Base-by-base conservation (phyloP, 2,329 filamentous ascomycete species). In the Ramularia endophylla region DNA sequence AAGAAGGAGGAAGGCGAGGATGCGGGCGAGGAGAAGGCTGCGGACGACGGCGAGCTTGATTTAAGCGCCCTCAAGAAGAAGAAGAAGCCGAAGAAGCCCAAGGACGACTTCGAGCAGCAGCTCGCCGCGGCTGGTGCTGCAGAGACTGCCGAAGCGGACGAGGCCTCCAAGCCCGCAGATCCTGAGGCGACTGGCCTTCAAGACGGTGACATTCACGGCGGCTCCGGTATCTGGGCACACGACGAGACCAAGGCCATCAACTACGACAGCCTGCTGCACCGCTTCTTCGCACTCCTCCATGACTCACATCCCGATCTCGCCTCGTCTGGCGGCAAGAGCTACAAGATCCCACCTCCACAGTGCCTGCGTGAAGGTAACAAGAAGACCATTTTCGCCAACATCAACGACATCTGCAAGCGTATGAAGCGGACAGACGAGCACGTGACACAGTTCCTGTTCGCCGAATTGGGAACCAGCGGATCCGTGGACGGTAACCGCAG, bases 301-400 rank as follows among this genome's bases (percentile, higher is more conserved):
- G 86, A 90, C 69, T 89, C 94, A 75, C 94, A 98, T 74, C 92
- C 92, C 57, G 92, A 98, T 65, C 84, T 97, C 61, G 83, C 90
- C 52, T 84, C 86, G 50, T 48, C 51, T 36, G 60, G 61, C 31
- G 86, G 81, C 65, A 92, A 88, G 77, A 94, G 85, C 69, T 98
- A 97, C 81, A 97, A 97, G 81, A 98, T 98, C 57, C 92, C 92
- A 38, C 92, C 92, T 39, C 92, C 92, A 37, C 92, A 98, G 74
- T 97, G 92, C 72, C 81, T 97, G 63, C 89, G 92, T 72, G 92
- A 98, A 88, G 92, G 92, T 66, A 98, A 98, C 81, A 94, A 95
- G 80, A 94, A 94, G 83, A 98, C 92, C 50, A 95, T 98, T 62
- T 98, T 98, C 62, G 92, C 90, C 74, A 98, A 98, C 74, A 92